Base-by-base conservation (phyloP, 805 yeast species). In the Ogataea salicorniae region DNA sequence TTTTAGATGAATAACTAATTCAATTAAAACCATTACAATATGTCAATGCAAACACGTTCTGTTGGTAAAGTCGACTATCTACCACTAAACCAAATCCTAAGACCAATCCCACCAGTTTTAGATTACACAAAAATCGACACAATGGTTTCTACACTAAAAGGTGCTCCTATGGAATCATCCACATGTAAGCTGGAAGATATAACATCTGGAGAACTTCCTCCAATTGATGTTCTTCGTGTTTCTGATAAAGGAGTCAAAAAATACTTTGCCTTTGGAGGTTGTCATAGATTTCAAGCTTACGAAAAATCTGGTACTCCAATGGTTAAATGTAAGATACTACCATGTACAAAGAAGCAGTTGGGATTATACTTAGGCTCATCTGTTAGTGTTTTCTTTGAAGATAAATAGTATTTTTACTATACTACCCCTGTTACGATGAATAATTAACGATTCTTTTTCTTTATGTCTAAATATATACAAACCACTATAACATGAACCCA, bases 201-300 rank as follows among this genome's bases (percentile, higher is more conserved):
- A 34, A 63, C 68, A 1, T 38, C 82, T 8, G 90, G 90, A 2
- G 84, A 83, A 54, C 66, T 87, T 36, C 96, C 96, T 2, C 92
- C 96, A 1, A 75, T 89, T 15, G 96, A 88, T 63, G 89, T 88
- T 0, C 66, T 88, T 52, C 73, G 75, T 35, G 86, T 87, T 2
- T 71, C 83, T 39, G 84, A 84, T 38, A 62, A 75, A 7, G 92
- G 88, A 1, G 67, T 77, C 42, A 72, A 66, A 35, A 75, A 75
- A 62, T 87, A 83, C 59, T 87, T 86, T 65, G 95, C 91, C 1
- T 88, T 88, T 66, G 96, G 96, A 6, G 96, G 96, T 0, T 88
- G 96, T 61, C 96, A 88, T 61, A 67, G 96, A 52, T 84, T 88
- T 55, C 95, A 88, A 63, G 95, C 95, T 0, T 89, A 89, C 60